Conservation (phyloP, 208 protist species). For the Acanthamoeba divionensis region DNA sequence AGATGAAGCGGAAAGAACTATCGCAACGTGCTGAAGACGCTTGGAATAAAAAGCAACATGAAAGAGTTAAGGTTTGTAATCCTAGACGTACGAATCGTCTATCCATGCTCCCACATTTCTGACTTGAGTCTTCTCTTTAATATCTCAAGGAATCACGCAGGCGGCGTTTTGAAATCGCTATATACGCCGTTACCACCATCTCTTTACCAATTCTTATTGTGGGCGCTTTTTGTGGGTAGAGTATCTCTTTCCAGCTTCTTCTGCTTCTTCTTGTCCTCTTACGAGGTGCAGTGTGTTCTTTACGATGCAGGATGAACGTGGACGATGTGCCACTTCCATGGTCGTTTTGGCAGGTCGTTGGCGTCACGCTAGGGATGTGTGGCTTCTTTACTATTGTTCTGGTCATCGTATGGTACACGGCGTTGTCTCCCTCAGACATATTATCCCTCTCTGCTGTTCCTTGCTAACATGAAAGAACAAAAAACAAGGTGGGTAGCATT, state of each 20-base stretch:
- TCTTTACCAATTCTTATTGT: not conserved
- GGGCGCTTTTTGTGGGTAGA: not conserved
- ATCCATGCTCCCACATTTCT: too few species aligned
- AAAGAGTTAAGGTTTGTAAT: too few species aligned
- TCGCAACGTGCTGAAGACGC: not conserved
- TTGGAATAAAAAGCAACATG: not conserved
- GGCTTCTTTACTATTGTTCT: not conserved
- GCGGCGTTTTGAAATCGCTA: not conserved
- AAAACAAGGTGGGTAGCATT: too few species aligned
- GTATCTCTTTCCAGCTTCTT: not conserved
- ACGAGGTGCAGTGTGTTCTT: too few species aligned
- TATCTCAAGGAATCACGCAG: not conserved
- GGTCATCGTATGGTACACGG: not conserved
- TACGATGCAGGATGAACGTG: not conserved
- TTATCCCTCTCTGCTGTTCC: too few species aligned
- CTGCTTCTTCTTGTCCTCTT: not conserved
- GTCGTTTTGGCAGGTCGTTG: not conserved
- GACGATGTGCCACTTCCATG: not conserved
- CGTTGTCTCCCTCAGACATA: too few species aligned
- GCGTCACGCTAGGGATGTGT: not conserved
- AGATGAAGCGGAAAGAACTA: not conserved
- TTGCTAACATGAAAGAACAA: too few species aligned
- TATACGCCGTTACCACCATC: not conserved
- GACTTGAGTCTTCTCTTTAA: too few species aligned
- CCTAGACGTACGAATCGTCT: too few species aligned